phyloP scores from a whole-genome alignment of 2,329 filamentous ascomycete species.

The Arthrobotrys megalospora region DNA sequence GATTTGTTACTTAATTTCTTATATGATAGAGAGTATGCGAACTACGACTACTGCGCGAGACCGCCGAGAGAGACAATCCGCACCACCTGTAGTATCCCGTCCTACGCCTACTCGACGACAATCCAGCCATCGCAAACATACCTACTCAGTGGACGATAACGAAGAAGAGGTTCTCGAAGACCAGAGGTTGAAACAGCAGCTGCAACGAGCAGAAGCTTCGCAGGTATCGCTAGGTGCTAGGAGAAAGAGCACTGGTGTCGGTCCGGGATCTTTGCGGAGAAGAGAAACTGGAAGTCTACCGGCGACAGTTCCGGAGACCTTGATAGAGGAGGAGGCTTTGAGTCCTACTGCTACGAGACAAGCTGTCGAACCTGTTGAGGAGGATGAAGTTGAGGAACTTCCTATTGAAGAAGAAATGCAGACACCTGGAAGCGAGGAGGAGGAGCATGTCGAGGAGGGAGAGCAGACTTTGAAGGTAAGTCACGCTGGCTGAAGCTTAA shows the following conservation, averaged over 20 bases:
- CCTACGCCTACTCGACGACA: slow-evolving; percentile 41
- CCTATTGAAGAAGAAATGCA: slow-evolving; percentile 32
- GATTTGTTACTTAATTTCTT: neutral
- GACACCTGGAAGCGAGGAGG: slow-evolving; percentile 45
- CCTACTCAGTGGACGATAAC: slow-evolving; percentile 57
- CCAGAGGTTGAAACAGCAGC: slow-evolving; percentile 36
- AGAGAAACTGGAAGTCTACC: slow-evolving; percentile 33
- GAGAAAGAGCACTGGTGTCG: slow-evolving; percentile 20
- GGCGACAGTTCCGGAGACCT: slow-evolving; percentile 26
- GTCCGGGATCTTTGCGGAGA: slow-evolving; percentile 33
- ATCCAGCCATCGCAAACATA: slow-evolving; percentile 49
- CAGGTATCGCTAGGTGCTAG: slow-evolving; percentile 1
- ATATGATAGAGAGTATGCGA: slow-evolving; percentile 37
- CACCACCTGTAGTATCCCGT: slow-evolving; percentile 22
- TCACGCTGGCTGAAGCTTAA: neutral
- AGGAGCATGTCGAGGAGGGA: slow-evolving; percentile 46
- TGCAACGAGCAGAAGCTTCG: slow-evolving; percentile 32
- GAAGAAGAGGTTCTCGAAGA: slow-evolving; percentile 53
- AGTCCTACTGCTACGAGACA: slow-evolving; percentile 40
- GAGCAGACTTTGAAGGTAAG: slow-evolving; percentile 53
- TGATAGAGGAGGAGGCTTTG: slow-evolving; percentile 41
- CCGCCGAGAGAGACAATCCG: slow-evolving; percentile 42
- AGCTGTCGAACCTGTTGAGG: slow-evolving; percentile 29
- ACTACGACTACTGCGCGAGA: slow-evolving; percentile 39
- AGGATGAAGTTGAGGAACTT: slow-evolving; percentile 28